These are phyloP conservation scores for Hanseniaspora lachancei DNA, from an alignment of 805 yeast genomes.

Conservation along the genomic window DNA sequence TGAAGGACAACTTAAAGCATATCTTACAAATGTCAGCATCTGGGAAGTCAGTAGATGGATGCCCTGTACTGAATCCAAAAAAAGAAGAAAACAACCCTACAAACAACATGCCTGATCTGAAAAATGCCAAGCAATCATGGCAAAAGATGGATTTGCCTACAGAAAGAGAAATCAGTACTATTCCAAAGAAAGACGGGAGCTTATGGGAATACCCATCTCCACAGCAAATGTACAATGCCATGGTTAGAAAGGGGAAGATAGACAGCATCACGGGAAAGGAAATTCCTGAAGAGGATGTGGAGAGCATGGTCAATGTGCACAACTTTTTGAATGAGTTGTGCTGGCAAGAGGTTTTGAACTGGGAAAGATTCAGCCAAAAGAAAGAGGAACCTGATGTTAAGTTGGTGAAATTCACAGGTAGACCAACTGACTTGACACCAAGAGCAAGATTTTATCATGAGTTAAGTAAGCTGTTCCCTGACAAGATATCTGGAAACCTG, in stretches of 20 bases:
- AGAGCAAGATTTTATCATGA: slow-evolving; percentile 59
- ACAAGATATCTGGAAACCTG: slow-evolving; percentile 55
- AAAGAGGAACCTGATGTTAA: slow-evolving; percentile 42
- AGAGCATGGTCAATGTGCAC: slow-evolving; percentile 92
- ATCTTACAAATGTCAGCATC: slow-evolving; percentile 10
- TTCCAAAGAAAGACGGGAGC: slow-evolving; percentile 64
- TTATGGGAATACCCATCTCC: slow-evolving; percentile 99
- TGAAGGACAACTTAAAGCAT: slow-evolving; percentile 21
- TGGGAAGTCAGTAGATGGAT: slow-evolving; percentile 13
- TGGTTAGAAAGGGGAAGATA: slow-evolving; percentile 80
- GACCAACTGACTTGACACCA: slow-evolving; percentile 79
- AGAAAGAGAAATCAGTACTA: slow-evolving; percentile 67
- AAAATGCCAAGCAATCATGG: slow-evolving; percentile 54
- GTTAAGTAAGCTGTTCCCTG: slow-evolving; percentile 61
- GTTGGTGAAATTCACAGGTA: slow-evolving; percentile 74
- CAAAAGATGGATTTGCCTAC: slow-evolving; percentile 71
- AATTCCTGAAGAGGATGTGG: slow-evolving; percentile 90
- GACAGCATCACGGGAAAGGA: slow-evolving; percentile 41
- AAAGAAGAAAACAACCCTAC: slow-evolving; percentile 47
- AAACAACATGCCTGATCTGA: slow-evolving; percentile 77
- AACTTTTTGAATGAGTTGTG: slow-evolving; percentile 95
- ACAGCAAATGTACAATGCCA: slow-evolving; percentile 97
- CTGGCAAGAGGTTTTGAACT: slow-evolving; percentile 82
- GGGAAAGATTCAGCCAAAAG: slow-evolving; percentile 67
- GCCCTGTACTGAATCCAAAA: slow-evolving; percentile 11